Base-by-base conservation (phyloP, 371 early-diverging fungal species). In the Mucor irregularis region DNA sequence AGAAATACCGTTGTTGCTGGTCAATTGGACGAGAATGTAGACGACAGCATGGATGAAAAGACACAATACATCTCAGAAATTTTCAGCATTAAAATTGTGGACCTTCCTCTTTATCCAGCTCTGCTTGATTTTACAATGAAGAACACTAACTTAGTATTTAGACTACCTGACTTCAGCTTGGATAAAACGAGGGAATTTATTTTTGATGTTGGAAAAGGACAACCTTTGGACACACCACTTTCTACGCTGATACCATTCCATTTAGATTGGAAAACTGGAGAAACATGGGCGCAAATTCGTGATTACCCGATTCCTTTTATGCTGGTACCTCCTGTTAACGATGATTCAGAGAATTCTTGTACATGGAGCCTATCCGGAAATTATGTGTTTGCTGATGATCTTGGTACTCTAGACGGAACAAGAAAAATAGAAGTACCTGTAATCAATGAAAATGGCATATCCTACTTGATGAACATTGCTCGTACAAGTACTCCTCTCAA, bases 401-500 rank as follows among this genome's bases (percentile, higher is more conserved):
- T 71, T 1, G 78, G 75, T 2, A 40, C 54, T 16, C 22, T 64
- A 25, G 69, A 73, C 28, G 74, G 71, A 0, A 74, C 75, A 11
- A 58, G 78, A 11, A 19, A 46, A 17, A 62, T 76, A 19, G 49
- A 44, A 24, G 26, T 64, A 11, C 54, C 60, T 11, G 26, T 66
- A 39, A 35, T 68, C 2, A 45, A 61, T 17, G 60, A 59, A 25
- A 49, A 39, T 19, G 16, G 53, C 2, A 33, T 28, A 11, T 5
- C 6, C 16, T 78, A 81, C n/a, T 40, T 64, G 8, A 49, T 85
- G 9, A 53, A 57, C 9, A 62, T 87, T 21, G 67, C 72, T 8
- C 75, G 88, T 16, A 78, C 80, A 7, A 65, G 82, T 19, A 80
- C 81, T 17, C 87, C 88, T 4, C 74, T 82, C 35, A 88, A 88